Percentiles rank a stretch among this genome's conserved stretches.
phyloP scores from a whole-genome alignment of 345 rosid species.

The Aegle marmelos region DNA sequence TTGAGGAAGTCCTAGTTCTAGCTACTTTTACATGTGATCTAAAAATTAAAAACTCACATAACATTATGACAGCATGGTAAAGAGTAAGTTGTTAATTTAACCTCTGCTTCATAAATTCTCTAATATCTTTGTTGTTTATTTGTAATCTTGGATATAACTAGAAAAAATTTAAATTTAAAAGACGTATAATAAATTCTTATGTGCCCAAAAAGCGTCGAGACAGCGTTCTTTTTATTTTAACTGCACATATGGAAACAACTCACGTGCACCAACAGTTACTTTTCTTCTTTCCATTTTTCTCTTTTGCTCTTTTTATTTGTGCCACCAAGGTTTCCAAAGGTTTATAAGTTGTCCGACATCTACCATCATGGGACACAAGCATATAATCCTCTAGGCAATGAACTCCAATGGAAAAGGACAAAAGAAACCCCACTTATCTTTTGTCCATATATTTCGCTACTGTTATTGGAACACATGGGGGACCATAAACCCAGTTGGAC shows the following conservation, averaged over 20 bases:
- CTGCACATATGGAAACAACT: background rate
- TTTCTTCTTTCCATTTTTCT: background rate
- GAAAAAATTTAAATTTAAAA: too few relatives aligned
- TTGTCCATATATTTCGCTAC: background rate
- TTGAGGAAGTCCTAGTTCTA: too few relatives aligned
- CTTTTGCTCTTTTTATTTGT: background rate
- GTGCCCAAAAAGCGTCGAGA: too few relatives aligned
- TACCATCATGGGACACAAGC: background rate
- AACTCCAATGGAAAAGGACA: background rate
- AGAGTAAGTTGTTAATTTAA: too few relatives aligned
- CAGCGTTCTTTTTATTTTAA: too few relatives aligned
- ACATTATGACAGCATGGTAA: too few relatives aligned
- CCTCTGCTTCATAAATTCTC: too few relatives aligned
- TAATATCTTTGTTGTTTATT: too few relatives aligned
- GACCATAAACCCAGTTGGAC: constrained; percentile 20
- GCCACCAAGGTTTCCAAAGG: background rate
- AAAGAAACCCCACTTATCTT: background rate
- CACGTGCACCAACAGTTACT: background rate
- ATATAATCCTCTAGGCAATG: background rate
- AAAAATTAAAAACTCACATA: too few relatives aligned
- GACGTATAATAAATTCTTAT: too few relatives aligned
- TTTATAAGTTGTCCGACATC: background rate
- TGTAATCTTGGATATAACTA: too few relatives aligned
- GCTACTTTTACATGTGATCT: too few relatives aligned
- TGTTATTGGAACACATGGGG: constrained; percentile 18